A percentile compares a stretch with the other conserved stretches of the same genome.
Evolutionary conservation across 306 rosid species (phyloP).

Genomic region (Quillaja saponaria): DNA sequence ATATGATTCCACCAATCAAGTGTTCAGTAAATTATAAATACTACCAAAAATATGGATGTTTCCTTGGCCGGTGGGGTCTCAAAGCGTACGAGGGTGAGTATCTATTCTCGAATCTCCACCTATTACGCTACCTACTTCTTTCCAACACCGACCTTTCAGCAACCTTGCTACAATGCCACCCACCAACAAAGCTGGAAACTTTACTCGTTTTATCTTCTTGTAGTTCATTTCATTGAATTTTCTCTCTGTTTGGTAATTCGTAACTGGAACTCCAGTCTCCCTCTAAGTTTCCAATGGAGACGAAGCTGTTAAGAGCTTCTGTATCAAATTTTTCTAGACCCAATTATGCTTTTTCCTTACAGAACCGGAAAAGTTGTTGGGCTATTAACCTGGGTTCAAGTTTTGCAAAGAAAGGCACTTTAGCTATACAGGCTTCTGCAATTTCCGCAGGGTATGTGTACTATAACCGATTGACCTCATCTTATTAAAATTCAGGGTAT

Average conservation of each 20-base stretch:
- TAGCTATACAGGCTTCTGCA: slow-evolving; percentile 38
- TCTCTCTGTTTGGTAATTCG: not conserved
- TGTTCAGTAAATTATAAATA: too few species aligned
- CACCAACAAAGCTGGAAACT: not conserved
- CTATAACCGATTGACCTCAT: slow-evolving; percentile 26
- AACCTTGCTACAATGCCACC: not conserved
- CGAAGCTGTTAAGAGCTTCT: slow-evolving; percentile 47
- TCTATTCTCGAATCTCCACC: too few species aligned
- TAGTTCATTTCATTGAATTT: not conserved
- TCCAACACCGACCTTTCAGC: not conserved
- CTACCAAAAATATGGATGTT: too few species aligned
- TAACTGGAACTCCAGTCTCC: slow-evolving; percentile 1
- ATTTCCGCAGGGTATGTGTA: slow-evolving; percentile 48
- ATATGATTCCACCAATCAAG: too few species aligned
- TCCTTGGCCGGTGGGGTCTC: too few species aligned
- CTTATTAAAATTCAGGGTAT: not conserved
- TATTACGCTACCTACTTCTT: too few species aligned
- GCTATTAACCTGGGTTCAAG: slow-evolving; percentile 27
- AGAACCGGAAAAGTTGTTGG: slow-evolving; percentile 6
- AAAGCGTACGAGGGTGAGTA: too few species aligned
- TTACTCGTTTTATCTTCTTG: not conserved
- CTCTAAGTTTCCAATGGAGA: slow-evolving; percentile 50
- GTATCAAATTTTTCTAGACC: slow-evolving; percentile 26
- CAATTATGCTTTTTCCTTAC: slow-evolving; percentile 27
- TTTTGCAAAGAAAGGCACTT: slow-evolving; percentile 26